Evolutionary conservation across 768 basidiomycete genomes (phyloP).

Genomic region (Lactarius psammicola): DNA sequence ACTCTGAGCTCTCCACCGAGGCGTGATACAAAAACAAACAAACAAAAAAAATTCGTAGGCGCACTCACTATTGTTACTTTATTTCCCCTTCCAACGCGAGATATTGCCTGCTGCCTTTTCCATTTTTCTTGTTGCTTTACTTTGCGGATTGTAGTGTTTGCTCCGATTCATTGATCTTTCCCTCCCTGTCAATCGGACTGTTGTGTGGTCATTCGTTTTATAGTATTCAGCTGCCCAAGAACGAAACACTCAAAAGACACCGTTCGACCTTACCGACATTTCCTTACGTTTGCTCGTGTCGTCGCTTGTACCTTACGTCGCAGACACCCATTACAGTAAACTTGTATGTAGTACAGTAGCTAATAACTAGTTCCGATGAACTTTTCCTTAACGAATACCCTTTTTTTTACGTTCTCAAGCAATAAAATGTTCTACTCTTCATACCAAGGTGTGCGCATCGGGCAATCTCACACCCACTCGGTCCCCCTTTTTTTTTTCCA

Average conservation of each 20-base stretch:
- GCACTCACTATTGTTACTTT: constrained; percentile 14
- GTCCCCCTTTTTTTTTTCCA: not conserved
- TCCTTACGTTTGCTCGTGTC: constrained; percentile 17
- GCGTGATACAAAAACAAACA: constrained; percentile 6
- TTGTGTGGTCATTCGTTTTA: constrained; percentile 15
- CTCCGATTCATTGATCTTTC: constrained; percentile 14
- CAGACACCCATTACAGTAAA: constrained; percentile 20
- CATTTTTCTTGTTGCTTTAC: constrained; percentile 11
- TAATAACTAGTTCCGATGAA: constrained; percentile 21
- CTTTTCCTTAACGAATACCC: constrained; percentile 13
- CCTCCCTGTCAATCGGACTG: constrained; percentile 18
- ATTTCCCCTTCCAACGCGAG: constrained; percentile 10
- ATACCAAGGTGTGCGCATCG: constrained; percentile 5
- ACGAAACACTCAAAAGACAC: constrained; percentile 12
- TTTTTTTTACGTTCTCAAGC: constrained; percentile 15
- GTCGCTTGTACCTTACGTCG: constrained; percentile 27
- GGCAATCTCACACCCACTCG: constrained; percentile 3
- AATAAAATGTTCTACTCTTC: not conserved
- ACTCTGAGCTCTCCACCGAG: constrained; percentile 24
- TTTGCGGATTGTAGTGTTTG: constrained; percentile 10
- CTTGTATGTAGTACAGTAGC: constrained; percentile 27
- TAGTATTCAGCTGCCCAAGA: constrained; percentile 22
- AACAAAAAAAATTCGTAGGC: not conserved
- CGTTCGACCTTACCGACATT: constrained; percentile 11
- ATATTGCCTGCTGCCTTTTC: constrained; percentile 9